Evolutionary conservation across 441 rosid genomes (phyloP).

Genomic region (Theobroma grandiflorum): DNA sequence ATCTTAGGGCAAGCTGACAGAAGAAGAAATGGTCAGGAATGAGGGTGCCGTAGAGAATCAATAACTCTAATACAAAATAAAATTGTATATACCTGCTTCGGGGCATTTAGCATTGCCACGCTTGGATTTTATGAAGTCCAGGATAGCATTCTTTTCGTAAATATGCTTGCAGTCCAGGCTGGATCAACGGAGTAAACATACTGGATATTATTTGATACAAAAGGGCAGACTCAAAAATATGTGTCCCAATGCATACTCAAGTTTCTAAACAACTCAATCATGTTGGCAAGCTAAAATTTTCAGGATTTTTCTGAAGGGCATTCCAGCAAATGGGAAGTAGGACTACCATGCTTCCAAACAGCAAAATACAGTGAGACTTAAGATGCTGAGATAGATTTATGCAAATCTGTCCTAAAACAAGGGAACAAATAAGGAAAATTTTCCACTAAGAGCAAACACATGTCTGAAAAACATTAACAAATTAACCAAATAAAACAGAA

Average conservation of each 20-base stretch:
- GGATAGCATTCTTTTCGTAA: slow-evolving; percentile 67
- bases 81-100: slow-evolving; percentile 67
- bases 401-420: not conserved
- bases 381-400: not conserved
- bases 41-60: not conserved
- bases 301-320: not conserved
- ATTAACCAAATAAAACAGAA: not conserved
- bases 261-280: slow-evolving; percentile 11
- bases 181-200: slow-evolving; percentile 36
- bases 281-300: not conserved
- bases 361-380: not conserved
- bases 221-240: not conserved
- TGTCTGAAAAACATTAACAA: not conserved
- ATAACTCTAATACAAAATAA: not conserved
- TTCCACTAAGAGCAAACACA: not conserved
- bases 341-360: not conserved
- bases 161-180: slow-evolving; percentile 91
- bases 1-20: slow-evolving; percentile 74
- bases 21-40: slow-evolving; percentile 12
- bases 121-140: slow-evolving; percentile 50
- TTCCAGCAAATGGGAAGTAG: not conserved
- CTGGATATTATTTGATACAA: not conserved
- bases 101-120: slow-evolving; percentile 59
- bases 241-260: slow-evolving; percentile 12
- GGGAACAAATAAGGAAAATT: not conserved